Base-by-base conservation (phyloP, 192 early-diverging fungal genomes). In the Coemansia sp. region DNA sequence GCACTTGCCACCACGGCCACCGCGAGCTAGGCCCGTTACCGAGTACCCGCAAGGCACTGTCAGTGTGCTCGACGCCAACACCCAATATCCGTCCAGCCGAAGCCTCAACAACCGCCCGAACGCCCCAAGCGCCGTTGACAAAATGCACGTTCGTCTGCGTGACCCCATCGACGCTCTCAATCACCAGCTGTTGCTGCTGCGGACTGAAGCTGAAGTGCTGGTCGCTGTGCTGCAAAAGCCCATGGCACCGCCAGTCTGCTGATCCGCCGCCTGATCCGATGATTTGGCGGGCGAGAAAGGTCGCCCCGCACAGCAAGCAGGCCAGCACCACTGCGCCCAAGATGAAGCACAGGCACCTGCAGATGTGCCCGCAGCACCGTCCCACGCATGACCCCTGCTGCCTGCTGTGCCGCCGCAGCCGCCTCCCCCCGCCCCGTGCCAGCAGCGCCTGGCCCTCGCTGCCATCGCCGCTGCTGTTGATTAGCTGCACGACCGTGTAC, bases 161-260 rank as follows among this genome's bases (percentile, higher is more conserved):
- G n/a, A 74, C 61, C 3, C 77, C 77, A 1, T 71, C 53, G 24
- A 15, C 22, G 59, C 77, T 80, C 58, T 71, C 65, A 11, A 80
- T 46, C 10, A 41, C 29, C 58, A 80, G 35, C 22, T 56, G 60
- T 14, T 24, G 24, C n/a, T n/a, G n/a, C n/a, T n/a, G n/a, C n/a
- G n/a, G n/a, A 0, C 45, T 12, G 27, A 72, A 75, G 3, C 11
- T 10, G 20, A 67, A 81, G 17, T 7, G 19, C 32, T 20, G 25
- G 54, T 81, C 47, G 4, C 41, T 59, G 11, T 68, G 65, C 10
- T 59, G 38, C 35, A 27, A 25, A 25, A 79, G 57, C 0, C 32
- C 32, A 3, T 45, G 14, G 47, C 77, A 79, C 25, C 66, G 62
- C 71, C 67, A 67, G 29, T 64, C 68, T 40, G n/a, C n/a, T n/a